Base-by-base conservation (phyloP, 75 land plant genomes). In the Sequoia sempervirens region DNA sequence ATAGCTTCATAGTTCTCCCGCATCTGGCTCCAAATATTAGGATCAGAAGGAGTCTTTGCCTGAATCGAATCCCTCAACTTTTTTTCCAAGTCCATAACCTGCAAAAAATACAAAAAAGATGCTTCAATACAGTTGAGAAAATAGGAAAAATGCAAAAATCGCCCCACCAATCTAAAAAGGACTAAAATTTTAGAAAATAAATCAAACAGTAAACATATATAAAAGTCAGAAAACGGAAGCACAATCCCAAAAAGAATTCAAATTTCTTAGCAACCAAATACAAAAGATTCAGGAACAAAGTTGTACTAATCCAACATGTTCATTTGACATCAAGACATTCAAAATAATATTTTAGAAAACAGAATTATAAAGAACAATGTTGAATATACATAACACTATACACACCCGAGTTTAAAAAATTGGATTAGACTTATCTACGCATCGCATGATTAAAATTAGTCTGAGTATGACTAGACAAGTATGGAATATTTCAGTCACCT, bases 41-140 rank as follows among this genome's bases (percentile, higher is more conserved):
- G 94, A 87, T 97, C 96, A 78, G 93, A 92, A 32, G 96, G 98
- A 43, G 93, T 78, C 83, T 91, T 96, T 30, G 88, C 81, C 81
- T 97, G 88, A 58, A 89, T 88, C 74, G 93, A 82, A 78, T 84
- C 88, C 54, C 91, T 52, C 64, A 93, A 85, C 32, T 81, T 90
- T 86, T 96, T 92, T 84, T 94, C 99, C 85, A 97, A 89, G 82
- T 95, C 99, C 75, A 88, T 50, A 78, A 90, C 95, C 99, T 97
- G 81, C 82, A 87, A 18, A 43, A 23, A 81, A 50, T 8, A 53
- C 28, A 82, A 52, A 41, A 79, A 20, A 80, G 18, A 61, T 41
- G 38, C 50, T 46, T 17, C 38, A 34, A 75, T 75, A 18, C 2
- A 34, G 43, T 34, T 61, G 34, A 61, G 11, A 7, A 34, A 41